Percentiles rank a stretch among this genome's conserved stretches.
Evolutionary conservation across 306 rosid species (phyloP).

Genomic region (Spatholobus suberectus): DNA sequence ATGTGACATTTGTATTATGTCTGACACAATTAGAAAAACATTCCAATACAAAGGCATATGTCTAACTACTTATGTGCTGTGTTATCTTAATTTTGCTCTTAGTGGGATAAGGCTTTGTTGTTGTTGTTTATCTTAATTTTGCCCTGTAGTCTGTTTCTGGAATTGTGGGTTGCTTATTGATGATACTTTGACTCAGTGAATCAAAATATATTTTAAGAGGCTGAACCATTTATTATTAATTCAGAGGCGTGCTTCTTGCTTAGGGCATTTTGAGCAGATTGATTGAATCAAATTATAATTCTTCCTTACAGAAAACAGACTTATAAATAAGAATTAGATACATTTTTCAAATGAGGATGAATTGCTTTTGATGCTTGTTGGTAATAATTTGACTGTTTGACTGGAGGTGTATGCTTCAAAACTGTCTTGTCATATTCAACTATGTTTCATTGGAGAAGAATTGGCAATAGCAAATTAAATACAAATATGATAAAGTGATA

Average conservation of each 20-base stretch:
- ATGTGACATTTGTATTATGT: constrained; percentile 5
- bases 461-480: not conserved
- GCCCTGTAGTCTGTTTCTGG: constrained; percentile 31
- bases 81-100: not conserved
- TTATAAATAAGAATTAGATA: not conserved
- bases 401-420: constrained; percentile 15
- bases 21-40: not conserved
- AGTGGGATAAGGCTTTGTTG: no score
- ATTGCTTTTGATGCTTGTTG: constrained; percentile 21
- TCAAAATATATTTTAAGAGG: constrained; percentile 31
- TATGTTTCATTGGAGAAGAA: constrained; percentile 12
- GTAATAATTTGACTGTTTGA: constrained; percentile 14
- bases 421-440: constrained; percentile 12
- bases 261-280: not conserved
- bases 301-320: not conserved
- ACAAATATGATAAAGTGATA: not conserved
- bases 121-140: constrained; percentile 5
- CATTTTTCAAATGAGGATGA: not conserved
- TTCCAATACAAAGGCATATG: not conserved
- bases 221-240: not conserved
- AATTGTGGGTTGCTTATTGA: constrained; percentile 19
- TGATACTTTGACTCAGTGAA: constrained; percentile 5
- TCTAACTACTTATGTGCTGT: constrained; percentile 7
- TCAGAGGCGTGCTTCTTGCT: not conserved
- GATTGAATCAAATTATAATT: constrained; percentile 23